These are phyloP conservation scores for Aureobasidium melanogenum DNA, from an alignment of 2,329 filamentous ascomycete genomes.

Conservation along the genomic window DNA sequence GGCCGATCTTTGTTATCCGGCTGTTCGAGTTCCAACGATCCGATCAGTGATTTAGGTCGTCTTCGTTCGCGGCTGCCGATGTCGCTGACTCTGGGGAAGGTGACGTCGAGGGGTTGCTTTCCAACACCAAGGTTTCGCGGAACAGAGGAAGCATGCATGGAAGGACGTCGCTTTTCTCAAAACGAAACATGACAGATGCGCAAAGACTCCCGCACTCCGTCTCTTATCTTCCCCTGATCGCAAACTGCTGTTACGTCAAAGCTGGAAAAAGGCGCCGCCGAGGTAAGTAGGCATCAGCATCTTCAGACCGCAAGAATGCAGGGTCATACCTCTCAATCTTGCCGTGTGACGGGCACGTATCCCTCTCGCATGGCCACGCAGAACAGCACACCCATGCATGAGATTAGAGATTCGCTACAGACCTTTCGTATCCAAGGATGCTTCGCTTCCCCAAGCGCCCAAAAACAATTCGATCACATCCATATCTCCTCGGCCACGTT, in stretches of 20 bases:
- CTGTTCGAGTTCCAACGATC: neutral
- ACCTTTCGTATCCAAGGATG: neutral
- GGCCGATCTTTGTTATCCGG: constrained; percentile 1
- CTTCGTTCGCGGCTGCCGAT: neutral
- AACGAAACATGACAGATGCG: constrained; percentile 1
- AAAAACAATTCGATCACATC: neutral
- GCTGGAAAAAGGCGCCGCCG: too few species aligned
- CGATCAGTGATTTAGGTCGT: neutral
- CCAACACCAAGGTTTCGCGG: neutral
- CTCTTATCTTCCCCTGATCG: neutral
- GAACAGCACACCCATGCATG: neutral
- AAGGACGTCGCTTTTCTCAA: neutral
- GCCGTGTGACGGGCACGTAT: neutral
- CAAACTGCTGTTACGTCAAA: neutral
- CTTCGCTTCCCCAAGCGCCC: constrained; percentile 1
- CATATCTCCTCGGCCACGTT: constrained; percentile 1
- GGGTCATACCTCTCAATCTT: neutral
- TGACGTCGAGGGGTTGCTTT: neutral
- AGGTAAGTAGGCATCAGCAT: neutral
- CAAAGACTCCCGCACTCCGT: neutral
- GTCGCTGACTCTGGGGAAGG: neutral
- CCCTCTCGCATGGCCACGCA: neutral
- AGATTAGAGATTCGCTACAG: neutral
- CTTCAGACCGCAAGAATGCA: neutral
- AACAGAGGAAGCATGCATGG: constrained; percentile 1